Evolutionary conservation across 1,284 basidiomycete genomes (phyloP).

Genomic region (Gomphus bonarii): DNA sequence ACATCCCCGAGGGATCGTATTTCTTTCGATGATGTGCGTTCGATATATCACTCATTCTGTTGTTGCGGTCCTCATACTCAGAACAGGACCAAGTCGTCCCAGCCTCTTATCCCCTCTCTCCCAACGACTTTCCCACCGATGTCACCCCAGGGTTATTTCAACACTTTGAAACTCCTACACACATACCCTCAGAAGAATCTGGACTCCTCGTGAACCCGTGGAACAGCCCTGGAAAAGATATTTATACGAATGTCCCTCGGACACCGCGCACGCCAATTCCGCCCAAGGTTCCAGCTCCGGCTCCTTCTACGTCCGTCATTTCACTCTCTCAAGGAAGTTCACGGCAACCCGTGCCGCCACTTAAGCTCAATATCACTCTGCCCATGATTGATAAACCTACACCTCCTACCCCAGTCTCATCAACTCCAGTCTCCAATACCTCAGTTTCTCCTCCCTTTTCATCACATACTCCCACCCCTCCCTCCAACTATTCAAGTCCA

Average conservation of each 20-base stretch:
- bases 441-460: background rate
- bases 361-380: background rate
- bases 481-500: background rate
- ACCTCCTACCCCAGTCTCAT: constrained; percentile 7
- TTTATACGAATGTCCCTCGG: background rate
- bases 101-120: constrained; percentile 1
- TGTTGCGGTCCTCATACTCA: background rate
- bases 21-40: constrained; percentile 4
- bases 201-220: background rate
- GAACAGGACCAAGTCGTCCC: background rate
- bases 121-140: background rate
- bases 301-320: background rate
- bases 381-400: constrained; percentile 6
- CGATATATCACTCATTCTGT: background rate
- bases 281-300: constrained; percentile 8
- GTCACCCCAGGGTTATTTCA: background rate
- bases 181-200: background rate
- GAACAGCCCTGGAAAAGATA: background rate
- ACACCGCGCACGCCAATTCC: constrained; percentile 6
- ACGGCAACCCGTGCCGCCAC: background rate
- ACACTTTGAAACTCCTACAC: background rate
- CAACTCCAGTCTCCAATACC: too few relatives aligned
- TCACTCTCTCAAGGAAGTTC: background rate
- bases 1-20: background rate
- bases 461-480: background rate